Evolutionary conservation across 371 early-diverging fungal species (phyloP).

Genomic region (Apophysomyces trapeziformis): DNA sequence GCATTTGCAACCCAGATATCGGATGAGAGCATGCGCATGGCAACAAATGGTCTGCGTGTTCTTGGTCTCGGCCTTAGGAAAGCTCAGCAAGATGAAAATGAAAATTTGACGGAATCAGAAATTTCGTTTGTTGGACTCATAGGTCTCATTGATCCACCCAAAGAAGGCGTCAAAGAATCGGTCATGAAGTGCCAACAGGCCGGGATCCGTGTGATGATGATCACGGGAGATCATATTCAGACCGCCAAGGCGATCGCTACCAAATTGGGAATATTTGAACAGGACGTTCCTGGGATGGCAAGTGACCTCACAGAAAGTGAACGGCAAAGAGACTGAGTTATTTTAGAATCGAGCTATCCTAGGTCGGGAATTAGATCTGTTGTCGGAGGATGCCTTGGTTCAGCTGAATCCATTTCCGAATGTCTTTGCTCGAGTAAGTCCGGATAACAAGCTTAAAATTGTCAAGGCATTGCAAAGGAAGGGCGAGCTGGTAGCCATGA

Average conservation of each 20-base stretch:
- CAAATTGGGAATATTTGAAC: slow-evolving; percentile 85
- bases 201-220: slow-evolving; percentile 91
- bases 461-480: slow-evolving; percentile 89
- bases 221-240: slow-evolving; percentile 91
- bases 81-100: slow-evolving; percentile 23
- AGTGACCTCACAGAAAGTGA: slow-evolving; percentile 9
- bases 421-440: slow-evolving; percentile 94
- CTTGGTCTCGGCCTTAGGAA: slow-evolving; percentile 50
- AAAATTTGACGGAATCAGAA: slow-evolving; percentile 38
- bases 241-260: slow-evolving; percentile 82
- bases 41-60: slow-evolving; percentile 77
- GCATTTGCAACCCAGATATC: slow-evolving; percentile 70
- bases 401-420: slow-evolving; percentile 82
- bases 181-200: slow-evolving; percentile 87
- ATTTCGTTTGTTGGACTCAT: slow-evolving; percentile 88
- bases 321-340: not conserved
- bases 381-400: slow-evolving; percentile 84
- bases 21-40: slow-evolving; percentile 78
- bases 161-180: slow-evolving; percentile 73
- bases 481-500: slow-evolving; percentile 77
- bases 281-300: slow-evolving; percentile 48
- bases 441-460: slow-evolving; percentile 96
- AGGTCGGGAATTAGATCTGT: slow-evolving; percentile 82
- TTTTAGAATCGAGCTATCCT: slow-evolving; percentile 77
- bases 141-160: slow-evolving; percentile 94